phyloP scores from a whole-genome alignment of 1,284 basidiomycete genomes.

The Rhodotorula sp. region DNA sequence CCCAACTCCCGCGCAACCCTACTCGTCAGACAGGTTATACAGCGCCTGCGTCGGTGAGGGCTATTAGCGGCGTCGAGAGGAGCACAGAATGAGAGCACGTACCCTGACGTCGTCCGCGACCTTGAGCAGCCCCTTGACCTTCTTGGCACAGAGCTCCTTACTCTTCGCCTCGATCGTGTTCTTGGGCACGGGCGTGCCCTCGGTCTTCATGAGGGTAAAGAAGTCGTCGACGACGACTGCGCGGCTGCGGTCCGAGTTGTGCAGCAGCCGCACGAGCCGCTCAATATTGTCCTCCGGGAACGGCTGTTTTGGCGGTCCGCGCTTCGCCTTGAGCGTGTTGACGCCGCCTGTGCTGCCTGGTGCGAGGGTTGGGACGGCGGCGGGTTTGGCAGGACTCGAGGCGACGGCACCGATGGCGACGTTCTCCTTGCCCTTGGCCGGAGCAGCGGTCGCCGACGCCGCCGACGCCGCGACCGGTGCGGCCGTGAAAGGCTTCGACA shows the following conservation, averaged over 20 bases:
- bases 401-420: slow-evolving; percentile 9
- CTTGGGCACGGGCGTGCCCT: slow-evolving; percentile 22
- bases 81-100: background rate
- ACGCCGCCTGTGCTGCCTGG: background rate
- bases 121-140: slow-evolving; percentile 26
- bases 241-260: slow-evolving; percentile 19
- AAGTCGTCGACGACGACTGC: slow-evolving; percentile 26
- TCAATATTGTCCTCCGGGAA: slow-evolving; percentile 29
- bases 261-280: slow-evolving; percentile 21
- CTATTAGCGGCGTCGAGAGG: background rate
- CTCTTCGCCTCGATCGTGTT: slow-evolving; percentile 15
- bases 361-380: background rate
- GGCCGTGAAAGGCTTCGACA: slow-evolving; percentile 56
- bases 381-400: background rate
- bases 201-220: slow-evolving; percentile 10
- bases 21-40: too few species aligned
- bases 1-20: too few species aligned
- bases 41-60: too few species aligned
- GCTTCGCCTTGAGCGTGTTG: slow-evolving; percentile 16
- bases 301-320: slow-evolving; percentile 12
- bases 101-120: slow-evolving; percentile 12
- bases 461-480: background rate
- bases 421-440: slow-evolving; percentile 28
- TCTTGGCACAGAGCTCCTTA: slow-evolving; percentile 26
- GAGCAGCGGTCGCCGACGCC: background rate